Conservation (phyloP, 257 asterid species). For the Thymus quinquecostatus region DNA sequence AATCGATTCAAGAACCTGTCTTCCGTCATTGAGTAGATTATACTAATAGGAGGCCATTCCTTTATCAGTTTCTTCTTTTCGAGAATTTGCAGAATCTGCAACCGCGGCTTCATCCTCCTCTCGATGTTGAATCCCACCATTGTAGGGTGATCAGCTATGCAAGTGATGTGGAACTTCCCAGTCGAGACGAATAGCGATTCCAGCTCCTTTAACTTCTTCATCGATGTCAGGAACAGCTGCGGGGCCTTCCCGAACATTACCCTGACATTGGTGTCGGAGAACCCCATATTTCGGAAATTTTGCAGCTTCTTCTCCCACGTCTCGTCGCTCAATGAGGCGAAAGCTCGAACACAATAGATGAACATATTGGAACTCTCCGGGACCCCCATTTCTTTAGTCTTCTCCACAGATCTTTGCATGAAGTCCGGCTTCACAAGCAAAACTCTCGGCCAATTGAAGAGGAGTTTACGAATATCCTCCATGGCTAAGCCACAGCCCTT, state of each 20-base stretch:
- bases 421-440: neutral
- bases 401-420: neutral
- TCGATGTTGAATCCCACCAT: too few species aligned
- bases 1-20: too few species aligned
- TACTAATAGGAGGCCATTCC: neutral
- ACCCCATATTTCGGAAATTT: slow-evolving; percentile 7
- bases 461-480: neutral
- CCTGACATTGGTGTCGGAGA: neutral
- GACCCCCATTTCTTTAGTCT: slow-evolving; percentile 16
- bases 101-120: neutral
- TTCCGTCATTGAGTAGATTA: too few species aligned
- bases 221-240: too few species aligned
- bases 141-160: too few species aligned
- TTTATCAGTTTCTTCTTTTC: neutral
- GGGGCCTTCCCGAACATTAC: neutral
- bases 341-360: neutral
- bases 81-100: neutral
- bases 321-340: neutral
- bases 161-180: too few species aligned
- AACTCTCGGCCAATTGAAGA: neutral
- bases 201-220: too few species aligned
- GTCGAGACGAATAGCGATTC: too few species aligned
- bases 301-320: slow-evolving; percentile 10
- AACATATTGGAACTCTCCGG: neutral
- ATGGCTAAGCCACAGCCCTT: slow-evolving; percentile 33